Evolutionary conservation across 192 early-diverging fungal species (phyloP).

Genomic region (Backusella psychrophila): DNA sequence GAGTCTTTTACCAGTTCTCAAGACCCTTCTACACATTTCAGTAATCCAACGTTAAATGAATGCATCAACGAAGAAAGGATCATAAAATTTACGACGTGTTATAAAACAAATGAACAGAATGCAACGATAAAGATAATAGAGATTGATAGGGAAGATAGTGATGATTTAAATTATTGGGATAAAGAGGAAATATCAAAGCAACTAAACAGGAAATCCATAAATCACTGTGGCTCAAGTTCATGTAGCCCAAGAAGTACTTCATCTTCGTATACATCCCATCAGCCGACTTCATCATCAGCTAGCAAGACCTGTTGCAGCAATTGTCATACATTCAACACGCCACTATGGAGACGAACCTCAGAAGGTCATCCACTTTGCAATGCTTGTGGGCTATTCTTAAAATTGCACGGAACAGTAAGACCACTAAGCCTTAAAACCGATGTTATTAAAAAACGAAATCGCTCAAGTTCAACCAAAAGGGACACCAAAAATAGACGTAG

Average conservation of each 20-base stretch:
- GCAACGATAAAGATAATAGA: not conserved
- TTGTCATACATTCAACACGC: constrained; percentile 80
- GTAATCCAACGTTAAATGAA: not conserved
- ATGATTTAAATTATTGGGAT: not conserved
- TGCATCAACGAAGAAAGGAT: not conserved
- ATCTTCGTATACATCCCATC: not conserved
- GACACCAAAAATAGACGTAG: not conserved
- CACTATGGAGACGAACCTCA: constrained; percentile 83
- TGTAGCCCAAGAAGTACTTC: not conserved
- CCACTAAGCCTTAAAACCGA: constrained; percentile 81
- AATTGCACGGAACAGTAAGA: constrained; percentile 79
- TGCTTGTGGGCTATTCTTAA: constrained; percentile 90
- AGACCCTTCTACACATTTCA: not conserved
- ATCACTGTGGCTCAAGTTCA: not conserved
- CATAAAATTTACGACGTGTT: not conserved
- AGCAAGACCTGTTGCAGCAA: constrained; percentile 56
- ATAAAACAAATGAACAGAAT: not conserved
- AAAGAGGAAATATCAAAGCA: not conserved
- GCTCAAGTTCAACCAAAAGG: constrained; percentile 23
- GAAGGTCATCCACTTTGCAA: constrained; percentile 87
- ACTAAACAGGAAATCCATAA: not conserved
- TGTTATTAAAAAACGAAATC: constrained; percentile 82
- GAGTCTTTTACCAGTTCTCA: not conserved
- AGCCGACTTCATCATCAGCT: not conserved
- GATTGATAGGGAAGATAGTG: not conserved